Evolutionary conservation across 169 alveolate genomes (phyloP).

Genomic region (Neospora caninum): DNA sequence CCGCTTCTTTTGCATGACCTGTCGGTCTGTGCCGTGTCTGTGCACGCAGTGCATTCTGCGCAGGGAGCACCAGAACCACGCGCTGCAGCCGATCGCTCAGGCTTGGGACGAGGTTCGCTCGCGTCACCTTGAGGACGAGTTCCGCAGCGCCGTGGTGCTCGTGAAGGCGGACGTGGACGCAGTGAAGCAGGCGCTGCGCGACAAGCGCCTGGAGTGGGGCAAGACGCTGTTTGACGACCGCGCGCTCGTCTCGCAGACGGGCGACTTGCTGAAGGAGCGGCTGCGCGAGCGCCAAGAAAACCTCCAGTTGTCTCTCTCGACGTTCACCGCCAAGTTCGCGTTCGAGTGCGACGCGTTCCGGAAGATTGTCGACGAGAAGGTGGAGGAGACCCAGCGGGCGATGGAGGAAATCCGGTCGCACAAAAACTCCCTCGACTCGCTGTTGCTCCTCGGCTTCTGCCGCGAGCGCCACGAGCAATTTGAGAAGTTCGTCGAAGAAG

Average conservation of each 20-base stretch:
- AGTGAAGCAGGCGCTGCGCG: not conserved
- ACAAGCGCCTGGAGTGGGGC: not conserved
- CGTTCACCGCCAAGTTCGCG: not conserved
- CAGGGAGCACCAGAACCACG: not conserved
- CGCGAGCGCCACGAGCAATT: not conserved
- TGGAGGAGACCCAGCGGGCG: not conserved
- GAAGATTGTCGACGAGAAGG: not conserved
- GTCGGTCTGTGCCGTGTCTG: not conserved
- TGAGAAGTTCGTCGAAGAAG: not conserved
- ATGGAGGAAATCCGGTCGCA: not conserved
- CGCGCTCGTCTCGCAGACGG: not conserved
- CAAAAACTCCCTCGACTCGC: not conserved
- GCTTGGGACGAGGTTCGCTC: not conserved
- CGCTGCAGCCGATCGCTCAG: not conserved
- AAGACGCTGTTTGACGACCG: not conserved
- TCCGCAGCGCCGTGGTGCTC: not conserved
- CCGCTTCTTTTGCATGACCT: not conserved
- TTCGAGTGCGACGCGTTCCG: not conserved
- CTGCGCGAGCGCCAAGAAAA: not conserved
- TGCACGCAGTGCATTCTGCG: not conserved
- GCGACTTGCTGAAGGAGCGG: not conserved
- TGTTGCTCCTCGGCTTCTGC: not conserved
- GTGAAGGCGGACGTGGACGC: not conserved
- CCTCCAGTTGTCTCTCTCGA: not conserved
- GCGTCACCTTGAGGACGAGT: not conserved